Percentiles rank a stretch among this genome's conserved stretches.
Conservation (phyloP, 2,329 filamentous ascomycete species). For the Clarireedia sp. region DNA sequence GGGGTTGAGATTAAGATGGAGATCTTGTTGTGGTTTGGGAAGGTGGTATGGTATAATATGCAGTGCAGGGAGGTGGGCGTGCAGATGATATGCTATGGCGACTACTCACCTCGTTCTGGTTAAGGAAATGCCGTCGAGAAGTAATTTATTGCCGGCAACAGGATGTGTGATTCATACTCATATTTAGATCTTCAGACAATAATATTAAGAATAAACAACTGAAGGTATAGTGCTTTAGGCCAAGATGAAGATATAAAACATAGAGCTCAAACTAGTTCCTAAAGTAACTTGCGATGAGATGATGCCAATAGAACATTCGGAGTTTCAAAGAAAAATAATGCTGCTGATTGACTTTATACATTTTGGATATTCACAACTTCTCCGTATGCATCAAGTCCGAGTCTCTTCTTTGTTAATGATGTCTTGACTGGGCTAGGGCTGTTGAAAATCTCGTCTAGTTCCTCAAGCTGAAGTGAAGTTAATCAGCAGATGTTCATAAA, state of each 20-base stretch:
- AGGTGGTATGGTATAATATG: not conserved
- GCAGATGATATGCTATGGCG: not conserved
- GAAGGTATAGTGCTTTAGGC: too few relatives aligned
- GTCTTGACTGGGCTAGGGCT: constrained; percentile 38
- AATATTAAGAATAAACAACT: too few relatives aligned
- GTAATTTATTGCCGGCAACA: too few relatives aligned
- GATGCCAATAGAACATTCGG: not conserved
- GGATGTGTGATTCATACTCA: too few relatives aligned
- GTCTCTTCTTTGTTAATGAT: constrained; percentile 35
- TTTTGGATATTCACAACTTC: constrained; percentile 15
- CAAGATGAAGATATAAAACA: too few relatives aligned
- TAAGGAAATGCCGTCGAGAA: too few relatives aligned
- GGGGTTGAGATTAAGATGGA: not conserved
- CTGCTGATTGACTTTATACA: not conserved
- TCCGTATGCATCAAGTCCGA: constrained; percentile 27
- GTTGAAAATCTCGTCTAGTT: constrained; percentile 43
- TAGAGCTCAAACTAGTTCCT: too few relatives aligned
- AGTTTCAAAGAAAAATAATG: not conserved
- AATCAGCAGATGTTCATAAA: too few relatives aligned
- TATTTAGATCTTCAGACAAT: too few relatives aligned
- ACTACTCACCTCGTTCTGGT: not conserved
- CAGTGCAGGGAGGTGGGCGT: not conserved
- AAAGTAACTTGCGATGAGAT: not conserved
- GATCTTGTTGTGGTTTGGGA: not conserved
- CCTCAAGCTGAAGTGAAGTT: constrained; percentile 35